Percentiles rank a stretch among this genome's conserved stretches.
phyloP scores from a whole-genome alignment of 805 yeast genomes.

The Candida taoyuanica region DNA sequence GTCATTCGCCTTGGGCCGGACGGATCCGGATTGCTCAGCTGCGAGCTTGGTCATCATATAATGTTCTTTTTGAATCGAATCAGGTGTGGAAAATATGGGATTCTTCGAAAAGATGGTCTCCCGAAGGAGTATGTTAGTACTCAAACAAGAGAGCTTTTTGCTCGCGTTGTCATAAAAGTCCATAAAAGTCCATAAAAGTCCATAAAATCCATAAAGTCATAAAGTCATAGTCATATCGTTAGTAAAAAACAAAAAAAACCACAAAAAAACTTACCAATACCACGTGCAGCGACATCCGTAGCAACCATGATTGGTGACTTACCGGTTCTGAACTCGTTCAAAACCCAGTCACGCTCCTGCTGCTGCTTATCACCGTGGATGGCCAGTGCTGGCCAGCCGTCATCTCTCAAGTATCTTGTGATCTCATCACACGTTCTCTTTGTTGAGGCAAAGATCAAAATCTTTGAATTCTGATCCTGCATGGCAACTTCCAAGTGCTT shows the following conservation, averaged over 20 bases:
- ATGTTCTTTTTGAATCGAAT: too few species aligned
- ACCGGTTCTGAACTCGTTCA: conserved; percentile 87
- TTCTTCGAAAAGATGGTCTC: too few species aligned
- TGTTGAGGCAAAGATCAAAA: conserved; percentile 90
- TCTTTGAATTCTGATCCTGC: conserved; percentile 63
- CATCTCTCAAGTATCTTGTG: conserved; percentile 85
- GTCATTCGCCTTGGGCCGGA: too few species aligned
- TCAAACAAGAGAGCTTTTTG: too few species aligned
- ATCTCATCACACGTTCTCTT: conserved; percentile 97
- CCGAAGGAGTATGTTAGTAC: too few species aligned
- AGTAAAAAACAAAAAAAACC: conserved; percentile 10
- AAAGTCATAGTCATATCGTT: conserved; percentile 11
- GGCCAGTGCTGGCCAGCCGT: conserved; percentile 98
- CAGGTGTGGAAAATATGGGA: too few species aligned
- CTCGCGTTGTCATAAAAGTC: conserved; percentile 1
- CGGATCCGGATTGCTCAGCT: too few species aligned
- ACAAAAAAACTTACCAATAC: conserved; percentile 82
- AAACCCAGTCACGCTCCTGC: conserved; percentile 98
- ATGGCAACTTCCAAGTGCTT: conserved; percentile 83
- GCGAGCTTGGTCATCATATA: too few species aligned
- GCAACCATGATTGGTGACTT: conserved; percentile 97
- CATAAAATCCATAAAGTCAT: conserved; percentile 1
- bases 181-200: too few species aligned
- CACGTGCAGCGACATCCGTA: conserved; percentile 99
- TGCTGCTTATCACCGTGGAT: conserved; percentile 98